Base-by-base conservation (phyloP, 2,329 filamentous ascomycete species). In the Didymella sp. region DNA sequence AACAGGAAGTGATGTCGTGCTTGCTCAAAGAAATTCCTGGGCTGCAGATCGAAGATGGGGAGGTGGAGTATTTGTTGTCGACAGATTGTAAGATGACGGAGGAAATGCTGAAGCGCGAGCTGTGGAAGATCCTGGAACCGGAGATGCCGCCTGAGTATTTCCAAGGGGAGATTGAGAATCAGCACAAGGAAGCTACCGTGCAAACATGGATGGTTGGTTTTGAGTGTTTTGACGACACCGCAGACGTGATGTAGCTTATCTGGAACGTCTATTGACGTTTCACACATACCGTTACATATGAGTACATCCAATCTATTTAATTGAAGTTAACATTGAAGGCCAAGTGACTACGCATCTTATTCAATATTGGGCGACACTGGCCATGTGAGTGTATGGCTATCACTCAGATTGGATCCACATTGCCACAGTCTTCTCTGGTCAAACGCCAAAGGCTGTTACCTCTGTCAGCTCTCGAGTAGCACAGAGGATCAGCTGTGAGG, bases 121-220 rank as follows among this genome's bases (percentile, higher is more conserved):
- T 49, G 3, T 21, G 44, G 37, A 44, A 49, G 24, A 12, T 48
- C 5, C n/a, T 55, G 17, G 30, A 49, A 6, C 51, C 51, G 1
- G 28, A 55, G 28, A 15, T 55, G 44, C 38, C 51, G 7, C n/a
- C 30, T 13, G 51, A 43, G 22, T 15, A 9, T 3, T 27, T 49
- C 2, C 24, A 22, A 11, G 24, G 21, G 28, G 27, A n/a, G 8
- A 13, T 30, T 15, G 51, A 48, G 43, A 17, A 35, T 22, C 27
- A 47, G 21, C 9, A 7, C 12, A 5, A 2, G 12, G 21, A 33
- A 2, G 43, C 25, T 1, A 35, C 35, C 11, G 19, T 42, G 43
- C 27, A 21, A 3, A 9, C 1, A 12, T 46, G 50, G 42, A 42
- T 47, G 33, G 15, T 33, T 27, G 50, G 15, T 1, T 52, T 46